phyloP scores from a whole-genome alignment of 176 grass and related monocot genomes.

The Eleusine indica region DNA sequence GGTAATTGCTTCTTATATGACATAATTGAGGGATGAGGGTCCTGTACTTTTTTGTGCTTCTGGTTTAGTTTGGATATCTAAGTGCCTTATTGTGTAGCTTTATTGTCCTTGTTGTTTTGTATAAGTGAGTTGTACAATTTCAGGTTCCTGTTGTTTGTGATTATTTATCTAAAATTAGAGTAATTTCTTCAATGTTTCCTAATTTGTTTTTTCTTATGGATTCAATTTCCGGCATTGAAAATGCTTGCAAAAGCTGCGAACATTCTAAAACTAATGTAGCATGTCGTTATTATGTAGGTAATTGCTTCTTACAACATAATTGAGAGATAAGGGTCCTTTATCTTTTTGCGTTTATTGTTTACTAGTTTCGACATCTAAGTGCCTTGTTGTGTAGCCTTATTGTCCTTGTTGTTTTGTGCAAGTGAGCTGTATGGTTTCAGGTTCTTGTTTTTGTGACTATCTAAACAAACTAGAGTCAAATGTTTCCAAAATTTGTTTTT shows the following conservation, averaged over 20 bases:
- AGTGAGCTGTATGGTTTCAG: not conserved
- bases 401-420: not conserved
- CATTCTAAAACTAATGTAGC: not conserved
- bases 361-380: not conserved
- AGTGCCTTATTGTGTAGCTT: not conserved
- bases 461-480: not conserved
- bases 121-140: not conserved
- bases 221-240: not conserved
- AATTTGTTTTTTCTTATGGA: not conserved
- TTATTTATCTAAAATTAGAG: not conserved
- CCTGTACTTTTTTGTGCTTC: not conserved
- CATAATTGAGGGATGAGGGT: not conserved
- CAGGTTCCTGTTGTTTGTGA: slow-evolving; percentile 10
- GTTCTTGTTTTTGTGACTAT: slow-evolving; percentile 1
- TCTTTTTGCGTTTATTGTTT: not conserved
- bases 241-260: not conserved
- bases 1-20: not conserved
- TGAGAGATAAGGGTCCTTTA: not conserved
- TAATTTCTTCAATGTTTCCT: not conserved
- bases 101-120: not conserved
- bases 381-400: not conserved
- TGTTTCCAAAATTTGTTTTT: not conserved
- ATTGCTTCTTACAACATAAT: not conserved
- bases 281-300: not conserved
- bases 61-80: no score